Evolutionary conservation across 2,329 filamentous ascomycete species (phyloP).

Genomic region (Aureobasidium sp.): DNA sequence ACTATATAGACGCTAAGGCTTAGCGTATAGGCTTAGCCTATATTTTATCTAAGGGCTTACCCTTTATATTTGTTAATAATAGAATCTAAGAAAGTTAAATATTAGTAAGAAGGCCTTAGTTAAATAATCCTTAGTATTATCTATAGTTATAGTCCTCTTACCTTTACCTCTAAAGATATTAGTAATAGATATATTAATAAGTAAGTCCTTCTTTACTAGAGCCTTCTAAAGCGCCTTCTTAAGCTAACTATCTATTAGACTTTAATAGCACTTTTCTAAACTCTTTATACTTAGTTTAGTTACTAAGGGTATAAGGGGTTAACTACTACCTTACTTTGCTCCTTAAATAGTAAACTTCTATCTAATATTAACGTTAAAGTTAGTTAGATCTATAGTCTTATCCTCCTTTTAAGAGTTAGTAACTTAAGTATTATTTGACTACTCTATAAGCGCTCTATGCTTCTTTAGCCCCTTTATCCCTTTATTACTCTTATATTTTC

Average conservation of each 20-base stretch:
- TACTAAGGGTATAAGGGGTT: background rate
- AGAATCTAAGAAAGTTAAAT: background rate
- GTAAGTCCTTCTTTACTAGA: background rate
- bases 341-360: background rate
- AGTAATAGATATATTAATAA: background rate
- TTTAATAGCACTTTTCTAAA: background rate
- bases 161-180: background rate
- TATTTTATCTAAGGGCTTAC: too few relatives aligned
- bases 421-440: background rate
- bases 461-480: too few relatives aligned
- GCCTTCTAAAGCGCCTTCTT: background rate
- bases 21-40: too few relatives aligned
- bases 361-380: background rate
- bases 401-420: background rate
- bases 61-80: too few relatives aligned
- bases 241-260: background rate
- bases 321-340: background rate
- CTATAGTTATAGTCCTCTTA: background rate
- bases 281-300: background rate
- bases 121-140: background rate
- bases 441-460: too few relatives aligned
- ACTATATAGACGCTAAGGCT: too few relatives aligned
- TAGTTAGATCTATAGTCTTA: background rate
- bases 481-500: too few relatives aligned
- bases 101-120: background rate